Conservation (phyloP, 768 basidiomycete species). For the Lentinula lateritia region DNA sequence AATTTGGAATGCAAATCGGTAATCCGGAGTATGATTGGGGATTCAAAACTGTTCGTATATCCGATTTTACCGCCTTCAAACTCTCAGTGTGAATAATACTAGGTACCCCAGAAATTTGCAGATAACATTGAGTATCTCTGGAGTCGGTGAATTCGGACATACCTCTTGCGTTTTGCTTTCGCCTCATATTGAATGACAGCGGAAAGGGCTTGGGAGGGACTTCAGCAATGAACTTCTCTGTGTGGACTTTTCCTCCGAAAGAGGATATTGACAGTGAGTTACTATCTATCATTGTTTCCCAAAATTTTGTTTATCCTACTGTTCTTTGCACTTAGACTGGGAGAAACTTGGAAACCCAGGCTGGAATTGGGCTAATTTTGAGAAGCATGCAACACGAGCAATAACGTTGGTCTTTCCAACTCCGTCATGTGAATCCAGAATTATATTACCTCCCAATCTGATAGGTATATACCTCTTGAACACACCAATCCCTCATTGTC, state of each 20-base stretch:
- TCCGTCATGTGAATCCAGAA: slow-evolving; percentile 18
- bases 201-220: slow-evolving; percentile 28
- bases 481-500: not conserved
- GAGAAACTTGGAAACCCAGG: slow-evolving; percentile 50
- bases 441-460: slow-evolving; percentile 19
- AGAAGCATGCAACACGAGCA: slow-evolving; percentile 29
- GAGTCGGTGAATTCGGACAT: not conserved
- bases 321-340: slow-evolving; percentile 22
- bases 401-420: slow-evolving; percentile 25
- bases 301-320: not conserved
- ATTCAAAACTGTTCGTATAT: slow-evolving; percentile 10
- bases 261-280: slow-evolving; percentile 24
- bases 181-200: not conserved
- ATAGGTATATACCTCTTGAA: slow-evolving; percentile 6
- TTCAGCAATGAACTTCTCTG: slow-evolving; percentile 38
- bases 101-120: slow-evolving; percentile 7
- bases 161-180: not conserved
- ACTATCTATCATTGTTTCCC: not conserved
- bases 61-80: not conserved
- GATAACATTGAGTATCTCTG: slow-evolving; percentile 5
- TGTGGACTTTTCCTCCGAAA: slow-evolving; percentile 20
- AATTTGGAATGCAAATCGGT: not conserved
- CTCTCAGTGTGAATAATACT: not conserved
- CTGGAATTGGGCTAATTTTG: slow-evolving; percentile 46
- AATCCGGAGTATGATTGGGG: slow-evolving; percentile 16